Base-by-base conservation (phyloP, 2,329 filamentous ascomycete species). In the Fusarium clavum region DNA sequence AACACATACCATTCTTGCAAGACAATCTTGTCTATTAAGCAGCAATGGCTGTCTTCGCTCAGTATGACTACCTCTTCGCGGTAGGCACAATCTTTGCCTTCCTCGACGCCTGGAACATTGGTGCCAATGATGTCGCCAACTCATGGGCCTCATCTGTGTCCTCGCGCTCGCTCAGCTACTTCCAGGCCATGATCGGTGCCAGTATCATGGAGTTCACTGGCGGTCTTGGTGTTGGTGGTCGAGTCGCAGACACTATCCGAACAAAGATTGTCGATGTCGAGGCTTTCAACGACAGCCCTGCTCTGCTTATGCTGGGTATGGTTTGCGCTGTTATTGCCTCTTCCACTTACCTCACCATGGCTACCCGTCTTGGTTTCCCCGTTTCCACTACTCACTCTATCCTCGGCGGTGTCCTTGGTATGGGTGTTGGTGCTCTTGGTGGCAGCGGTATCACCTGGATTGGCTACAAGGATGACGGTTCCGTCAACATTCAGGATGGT, bases 101-200 rank as follows among this genome's bases (percentile, higher is more conserved):
- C 75, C 85, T 91, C 43, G 89, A 91, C 77, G 88, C 88, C 56
- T 91, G 87, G 86, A 91, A 90, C 75, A 90, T 89, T 69, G 88
- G 87, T 83, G 77, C 64, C 67, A 76, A 89, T 80, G 91, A 93
- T 90, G 90, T 93, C 64, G 91, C 91, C 79, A 93, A 93, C 82
- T 87, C 90, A 3, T 93, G 89, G 88, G 90, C 90, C n/a, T 92
- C 89, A 34, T 90, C 88, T 69, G 91, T 93, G 62, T 91, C 89
- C 3, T 92, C 91, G 6, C 84, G 90, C 41, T 92, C 91, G 62
- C 79, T 91, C 44, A 85, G 86, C 20, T 87, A 90, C 77, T 66
- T 85, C 56, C 88, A 90, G 77, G 88, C 87, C 69, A 88, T 88
- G 87, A 70, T 85, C 14, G 79, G 88, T 29, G 87, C 85, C 40